phyloP scores from a whole-genome alignment of 306 rosid species.

The Castanea crenata region DNA sequence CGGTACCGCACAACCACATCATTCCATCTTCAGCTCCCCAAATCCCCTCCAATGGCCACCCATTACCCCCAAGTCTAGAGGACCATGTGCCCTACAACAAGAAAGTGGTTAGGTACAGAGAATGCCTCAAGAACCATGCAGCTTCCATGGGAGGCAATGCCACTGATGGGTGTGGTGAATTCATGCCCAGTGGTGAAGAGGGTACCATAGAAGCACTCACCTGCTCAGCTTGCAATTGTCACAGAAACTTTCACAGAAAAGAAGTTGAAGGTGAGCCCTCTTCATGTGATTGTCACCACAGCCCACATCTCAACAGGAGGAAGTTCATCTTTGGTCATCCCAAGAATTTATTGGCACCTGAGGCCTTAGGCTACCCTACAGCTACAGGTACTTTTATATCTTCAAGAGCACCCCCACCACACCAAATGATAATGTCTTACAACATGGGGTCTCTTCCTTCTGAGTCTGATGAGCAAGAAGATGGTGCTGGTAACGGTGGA shows the following conservation, averaged over 20 bases:
- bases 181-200: constrained; percentile 88
- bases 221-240: constrained; percentile 89
- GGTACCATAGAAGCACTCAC: constrained; percentile 75
- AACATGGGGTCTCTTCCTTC: constrained; percentile 55
- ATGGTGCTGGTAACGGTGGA: constrained; percentile 16
- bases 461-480: constrained; percentile 71
- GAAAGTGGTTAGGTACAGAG: constrained; percentile 52
- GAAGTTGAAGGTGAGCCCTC: constrained; percentile 49
- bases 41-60: constrained; percentile 38
- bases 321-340: constrained; percentile 44
- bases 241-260: constrained; percentile 90
- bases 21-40: constrained; percentile 35
- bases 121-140: constrained; percentile 90
- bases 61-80: constrained; percentile 23
- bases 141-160: constrained; percentile 93
- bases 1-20: constrained; percentile 27
- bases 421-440: constrained; percentile 71
- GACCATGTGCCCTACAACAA: constrained; percentile 33
- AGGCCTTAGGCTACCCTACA: constrained; percentile 50
- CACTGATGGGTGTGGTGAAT: constrained; percentile 88
- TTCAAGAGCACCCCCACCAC: constrained; percentile 50
- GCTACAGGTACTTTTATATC: constrained; percentile 43
- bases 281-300: constrained; percentile 15
- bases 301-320: constrained; percentile 24
- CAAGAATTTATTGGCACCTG: constrained; percentile 32